phyloP scores from a whole-genome alignment of 371 early-diverging fungal species.

The Aphelidium insulamus region DNA sequence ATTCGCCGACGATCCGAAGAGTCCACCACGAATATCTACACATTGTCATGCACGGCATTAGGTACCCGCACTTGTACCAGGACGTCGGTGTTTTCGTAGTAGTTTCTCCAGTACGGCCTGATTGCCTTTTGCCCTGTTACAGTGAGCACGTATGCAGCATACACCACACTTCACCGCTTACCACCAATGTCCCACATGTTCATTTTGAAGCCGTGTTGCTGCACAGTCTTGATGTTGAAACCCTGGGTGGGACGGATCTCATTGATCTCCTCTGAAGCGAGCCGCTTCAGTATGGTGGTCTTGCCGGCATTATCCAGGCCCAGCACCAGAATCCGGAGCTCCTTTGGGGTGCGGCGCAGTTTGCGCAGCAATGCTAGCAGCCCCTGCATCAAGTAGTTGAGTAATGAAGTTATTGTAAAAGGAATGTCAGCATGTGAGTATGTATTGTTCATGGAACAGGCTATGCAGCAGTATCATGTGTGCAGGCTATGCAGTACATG shows the following conservation, averaged over 20 bases:
- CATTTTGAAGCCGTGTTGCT: slow-evolving; percentile 21
- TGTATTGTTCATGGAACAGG: too few relatives aligned
- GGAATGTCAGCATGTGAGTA: too few relatives aligned
- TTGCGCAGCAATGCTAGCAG: slow-evolving; percentile 14
- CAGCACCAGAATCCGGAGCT: slow-evolving; percentile 33
- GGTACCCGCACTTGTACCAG: slow-evolving; percentile 14
- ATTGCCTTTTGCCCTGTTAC: slow-evolving; percentile 23
- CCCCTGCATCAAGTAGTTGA: slow-evolving; percentile 6
- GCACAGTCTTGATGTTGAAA: slow-evolving; percentile 21
- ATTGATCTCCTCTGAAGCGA: slow-evolving; percentile 18
- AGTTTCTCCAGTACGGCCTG: slow-evolving; percentile 39
- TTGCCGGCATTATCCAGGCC: slow-evolving; percentile 51
- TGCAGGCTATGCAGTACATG: too few relatives aligned
- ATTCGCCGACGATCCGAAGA: slow-evolving; percentile 17
- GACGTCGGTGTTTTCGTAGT: slow-evolving; percentile 38
- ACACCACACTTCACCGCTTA: background rate
- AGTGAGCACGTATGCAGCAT: background rate
- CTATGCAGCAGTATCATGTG: too few relatives aligned
- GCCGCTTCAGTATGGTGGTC: slow-evolving; percentile 28
- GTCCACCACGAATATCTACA: slow-evolving; percentile 22
- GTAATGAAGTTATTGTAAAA: too few relatives aligned
- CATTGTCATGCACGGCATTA: background rate
- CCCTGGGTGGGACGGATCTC: slow-evolving; percentile 30
- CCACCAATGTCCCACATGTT: slow-evolving; percentile 44
- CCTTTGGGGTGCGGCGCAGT: slow-evolving; percentile 12